A percentile compares a stretch with the other conserved stretches of the same genome.
Evolutionary conservation across 1,139 yeast genomes (phyloP).

Genomic region (Hansenula lynferdii): DNA sequence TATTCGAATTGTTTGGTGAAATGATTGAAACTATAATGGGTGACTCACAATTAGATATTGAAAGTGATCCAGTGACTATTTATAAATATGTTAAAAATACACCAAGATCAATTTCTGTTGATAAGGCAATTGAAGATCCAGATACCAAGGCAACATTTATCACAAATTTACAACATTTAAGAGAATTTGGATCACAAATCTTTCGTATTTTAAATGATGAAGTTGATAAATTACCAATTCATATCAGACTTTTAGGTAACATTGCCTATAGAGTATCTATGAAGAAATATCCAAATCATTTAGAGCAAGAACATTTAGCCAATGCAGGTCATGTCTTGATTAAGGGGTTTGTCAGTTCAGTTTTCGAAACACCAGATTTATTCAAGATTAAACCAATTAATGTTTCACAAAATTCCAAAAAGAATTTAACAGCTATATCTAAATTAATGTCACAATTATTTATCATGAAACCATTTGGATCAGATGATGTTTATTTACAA

Average conservation of each 20-base stretch:
- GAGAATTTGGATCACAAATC: constrained; percentile 66
- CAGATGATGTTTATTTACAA: constrained; percentile 63
- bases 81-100: constrained; percentile 40
- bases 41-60: constrained; percentile 60
- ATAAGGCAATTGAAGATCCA: constrained; percentile 73
- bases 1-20: constrained; percentile 52
- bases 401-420: constrained; percentile 29
- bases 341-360: constrained; percentile 59
- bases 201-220: constrained; percentile 40
- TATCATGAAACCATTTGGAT: constrained; percentile 57
- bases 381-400: constrained; percentile 44
- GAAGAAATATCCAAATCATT: constrained; percentile 44
- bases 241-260: constrained; percentile 46
- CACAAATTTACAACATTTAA: constrained; percentile 63
- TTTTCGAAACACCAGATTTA: constrained; percentile 64
- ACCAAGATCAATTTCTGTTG: constrained; percentile 45
- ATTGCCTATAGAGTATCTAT: constrained; percentile 28
- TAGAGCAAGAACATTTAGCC: constrained; percentile 49
- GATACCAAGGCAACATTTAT: constrained; percentile 68
- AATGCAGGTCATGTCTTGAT: constrained; percentile 67
- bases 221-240: constrained; percentile 54
- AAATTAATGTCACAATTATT: constrained; percentile 64
- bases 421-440: constrained; percentile 55
- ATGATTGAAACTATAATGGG: constrained; percentile 33
- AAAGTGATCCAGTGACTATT: constrained; percentile 74